Conservation (phyloP, 495 filamentous ascomycete genomes). For the Hypoxylon lienhwacheense region DNA sequence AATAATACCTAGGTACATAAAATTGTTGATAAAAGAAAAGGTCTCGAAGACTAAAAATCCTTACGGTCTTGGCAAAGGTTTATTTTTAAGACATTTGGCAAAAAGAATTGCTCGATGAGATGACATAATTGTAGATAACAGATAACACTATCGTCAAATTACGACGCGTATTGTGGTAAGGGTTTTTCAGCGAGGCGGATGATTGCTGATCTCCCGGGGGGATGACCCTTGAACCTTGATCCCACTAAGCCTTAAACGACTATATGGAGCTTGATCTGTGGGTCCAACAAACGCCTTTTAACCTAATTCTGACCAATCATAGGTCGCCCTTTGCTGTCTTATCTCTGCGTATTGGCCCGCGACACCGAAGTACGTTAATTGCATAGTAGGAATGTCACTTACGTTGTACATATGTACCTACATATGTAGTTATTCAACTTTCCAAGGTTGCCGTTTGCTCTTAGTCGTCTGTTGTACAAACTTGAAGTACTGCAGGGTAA, state of each 20-base stretch:
- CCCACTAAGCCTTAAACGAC: constrained; percentile 25
- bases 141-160: constrained; percentile 27
- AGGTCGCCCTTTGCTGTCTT: constrained; percentile 22
- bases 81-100: neutral
- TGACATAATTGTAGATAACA: constrained; percentile 36
- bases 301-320: constrained; percentile 14
- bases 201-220: constrained; percentile 14
- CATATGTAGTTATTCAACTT: no score
- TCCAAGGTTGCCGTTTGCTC: no score
- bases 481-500: no score
- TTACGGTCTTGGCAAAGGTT: no score
- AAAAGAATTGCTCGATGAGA: constrained; percentile 40
- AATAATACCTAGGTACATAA: no score
- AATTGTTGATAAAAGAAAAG: no score
- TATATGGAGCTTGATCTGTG: constrained; percentile 15
- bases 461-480: no score
- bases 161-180: constrained; percentile 26
- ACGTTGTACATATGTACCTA: no score
- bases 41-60: no score
- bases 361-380: constrained; percentile 17
- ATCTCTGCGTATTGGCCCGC: constrained; percentile 28
- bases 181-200: constrained; percentile 11
- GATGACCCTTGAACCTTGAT: constrained; percentile 13
- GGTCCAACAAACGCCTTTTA: constrained; percentile 9
- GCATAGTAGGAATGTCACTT: no score